These are phyloP conservation scores for Cornus florida DNA, from an alignment of 148 eudicot genomes.

Conservation along the genomic window DNA sequence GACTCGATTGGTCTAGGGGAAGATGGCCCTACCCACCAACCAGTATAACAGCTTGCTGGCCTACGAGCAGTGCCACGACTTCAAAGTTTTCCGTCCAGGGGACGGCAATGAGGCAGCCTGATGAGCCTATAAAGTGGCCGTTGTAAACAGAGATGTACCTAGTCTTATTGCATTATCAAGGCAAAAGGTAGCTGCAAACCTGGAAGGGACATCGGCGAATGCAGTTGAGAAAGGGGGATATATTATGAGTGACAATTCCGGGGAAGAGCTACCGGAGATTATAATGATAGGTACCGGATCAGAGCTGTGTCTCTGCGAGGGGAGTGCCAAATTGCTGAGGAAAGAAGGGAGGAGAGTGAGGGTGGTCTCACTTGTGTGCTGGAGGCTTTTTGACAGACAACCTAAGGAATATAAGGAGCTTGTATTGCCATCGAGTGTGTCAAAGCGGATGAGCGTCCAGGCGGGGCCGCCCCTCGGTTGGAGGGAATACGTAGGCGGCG, in stretches of 20 bases:
- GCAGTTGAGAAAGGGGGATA: slow-evolving; percentile 20
- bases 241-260: slow-evolving; percentile 19
- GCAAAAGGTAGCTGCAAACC: slow-evolving; percentile 18
- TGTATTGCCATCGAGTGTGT: slow-evolving; percentile 15
- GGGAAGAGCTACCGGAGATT: slow-evolving; percentile 6
- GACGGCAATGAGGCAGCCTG: slow-evolving; percentile 21
- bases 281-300: slow-evolving; percentile 24
- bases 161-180: slow-evolving; percentile 23
- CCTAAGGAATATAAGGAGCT: slow-evolving; percentile 12
- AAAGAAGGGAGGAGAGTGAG: slow-evolving; percentile 23
- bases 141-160: slow-evolving; percentile 13
- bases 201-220: slow-evolving; percentile 19
- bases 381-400: slow-evolving; percentile 23
- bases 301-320: slow-evolving; percentile 20
- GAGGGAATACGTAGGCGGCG: slow-evolving; percentile 20
- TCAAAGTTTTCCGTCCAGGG: slow-evolving; percentile 18
- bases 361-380: slow-evolving; percentile 23
- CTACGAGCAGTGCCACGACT: slow-evolving; percentile 22
- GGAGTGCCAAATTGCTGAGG: slow-evolving; percentile 13
- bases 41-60: slow-evolving; percentile 18
- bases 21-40: slow-evolving; percentile 26
- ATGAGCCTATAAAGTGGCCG: slow-evolving; percentile 22
- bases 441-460: slow-evolving; percentile 19
- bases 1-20: slow-evolving; percentile 25
- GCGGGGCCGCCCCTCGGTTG: slow-evolving; percentile 22